phyloP scores from a whole-genome alignment of 257 asterid genomes.

The Nyctanthes arbortristis region DNA sequence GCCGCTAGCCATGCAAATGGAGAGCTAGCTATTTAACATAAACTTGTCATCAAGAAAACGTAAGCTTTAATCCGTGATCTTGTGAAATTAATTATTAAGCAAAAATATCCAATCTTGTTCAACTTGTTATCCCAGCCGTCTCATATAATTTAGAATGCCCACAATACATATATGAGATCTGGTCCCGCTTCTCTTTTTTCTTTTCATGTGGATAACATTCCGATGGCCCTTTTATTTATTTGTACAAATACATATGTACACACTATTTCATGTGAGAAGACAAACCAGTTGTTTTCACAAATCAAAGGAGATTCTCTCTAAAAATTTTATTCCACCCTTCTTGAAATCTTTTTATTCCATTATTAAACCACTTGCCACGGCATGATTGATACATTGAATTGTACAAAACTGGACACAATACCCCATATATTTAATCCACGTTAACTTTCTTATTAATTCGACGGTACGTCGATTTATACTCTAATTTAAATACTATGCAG shows the following conservation, averaged over 20 bases:
- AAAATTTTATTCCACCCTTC: constrained; percentile 29
- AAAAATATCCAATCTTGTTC: no score
- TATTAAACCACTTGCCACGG: constrained; percentile 21
- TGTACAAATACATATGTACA: constrained; percentile 18
- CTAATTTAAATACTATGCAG: no score
- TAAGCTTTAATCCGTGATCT: background rate
- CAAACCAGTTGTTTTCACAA: constrained; percentile 29
- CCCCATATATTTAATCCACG: no score
- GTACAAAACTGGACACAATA: no score
- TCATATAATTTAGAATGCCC: constrained; percentile 25
- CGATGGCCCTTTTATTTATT: constrained; percentile 29
- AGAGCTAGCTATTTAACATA: background rate
- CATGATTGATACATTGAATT: no score
- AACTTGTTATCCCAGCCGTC: no score
- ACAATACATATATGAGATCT: constrained; percentile 49
- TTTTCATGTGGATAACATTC: constrained; percentile 40
- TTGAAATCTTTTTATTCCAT: constrained; percentile 13
- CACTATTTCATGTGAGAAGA: constrained; percentile 25
- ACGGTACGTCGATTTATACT: no score
- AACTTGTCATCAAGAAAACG: background rate
- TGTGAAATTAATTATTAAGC: background rate
- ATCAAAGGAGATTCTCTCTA: constrained; percentile 33
- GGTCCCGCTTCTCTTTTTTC: constrained; percentile 19
- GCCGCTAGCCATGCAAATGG: no score
- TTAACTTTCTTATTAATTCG: no score